These are phyloP conservation scores for Cymbomonas tetramitiformis DNA, from an alignment of 139 green algal genomes.

Conservation along the genomic window DNA sequence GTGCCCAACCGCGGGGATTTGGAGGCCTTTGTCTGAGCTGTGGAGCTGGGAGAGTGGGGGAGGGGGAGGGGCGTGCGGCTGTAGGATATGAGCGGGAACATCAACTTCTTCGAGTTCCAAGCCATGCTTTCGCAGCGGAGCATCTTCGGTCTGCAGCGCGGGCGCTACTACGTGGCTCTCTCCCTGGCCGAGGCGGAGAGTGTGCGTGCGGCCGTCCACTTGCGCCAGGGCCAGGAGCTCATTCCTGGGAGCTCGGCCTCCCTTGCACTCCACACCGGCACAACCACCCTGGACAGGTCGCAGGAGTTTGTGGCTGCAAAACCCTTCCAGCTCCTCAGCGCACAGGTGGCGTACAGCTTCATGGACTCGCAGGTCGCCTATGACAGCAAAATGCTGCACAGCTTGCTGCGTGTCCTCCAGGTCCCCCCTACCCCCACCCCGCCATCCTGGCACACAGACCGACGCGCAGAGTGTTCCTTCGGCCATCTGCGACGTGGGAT, in stretches of 20 bases:
- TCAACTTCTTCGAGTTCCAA: slow-evolving; percentile 13
- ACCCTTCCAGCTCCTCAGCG: slow-evolving; percentile 7
- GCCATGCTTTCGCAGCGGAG: slow-evolving; percentile 4
- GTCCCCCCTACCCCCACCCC: neutral
- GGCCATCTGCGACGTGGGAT: no score
- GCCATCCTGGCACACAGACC: no score
- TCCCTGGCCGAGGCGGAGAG: slow-evolving; percentile 18
- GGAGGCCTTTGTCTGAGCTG: neutral
- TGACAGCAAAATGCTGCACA: slow-evolving; percentile 8
- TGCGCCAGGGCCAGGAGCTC: neutral
- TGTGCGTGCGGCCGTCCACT: slow-evolving; percentile 13
- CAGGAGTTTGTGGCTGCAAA: neutral
- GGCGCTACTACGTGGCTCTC: slow-evolving; percentile 18
- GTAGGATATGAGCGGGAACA: neutral
- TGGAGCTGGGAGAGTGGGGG: neutral
- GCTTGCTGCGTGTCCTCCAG: slow-evolving; percentile 10
- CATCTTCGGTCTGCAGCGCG: slow-evolving; percentile 12
- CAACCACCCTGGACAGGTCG: slow-evolving; percentile 1
- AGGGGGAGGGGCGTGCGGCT: no score
- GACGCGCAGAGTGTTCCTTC: no score
- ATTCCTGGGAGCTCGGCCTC: neutral
- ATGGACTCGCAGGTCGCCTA: slow-evolving; percentile 17
- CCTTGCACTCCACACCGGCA: neutral
- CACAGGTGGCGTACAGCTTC: slow-evolving; percentile 14
- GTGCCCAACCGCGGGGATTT: no score